Percentiles rank a stretch among this genome's conserved stretches.
Conservation (phyloP, 805 yeast genomes). For the Suhomyces kilbournensis region DNA sequence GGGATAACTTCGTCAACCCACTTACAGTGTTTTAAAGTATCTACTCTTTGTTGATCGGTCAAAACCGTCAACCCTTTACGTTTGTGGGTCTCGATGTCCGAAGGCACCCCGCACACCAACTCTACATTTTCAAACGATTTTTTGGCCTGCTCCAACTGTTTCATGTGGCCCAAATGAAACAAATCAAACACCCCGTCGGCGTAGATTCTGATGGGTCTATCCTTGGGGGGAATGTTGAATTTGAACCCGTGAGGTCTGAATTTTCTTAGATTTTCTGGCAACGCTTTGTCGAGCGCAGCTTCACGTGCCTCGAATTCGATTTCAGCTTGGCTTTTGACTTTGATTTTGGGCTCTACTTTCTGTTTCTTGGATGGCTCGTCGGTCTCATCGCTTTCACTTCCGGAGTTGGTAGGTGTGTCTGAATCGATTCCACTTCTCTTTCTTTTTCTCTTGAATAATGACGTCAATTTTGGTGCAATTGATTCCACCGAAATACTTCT, state of each 20-base stretch:
- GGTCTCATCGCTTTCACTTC: conserved; percentile 15
- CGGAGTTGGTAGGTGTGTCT: conserved; percentile 12
- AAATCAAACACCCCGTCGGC: conserved; percentile 98
- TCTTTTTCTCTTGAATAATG: conserved; percentile 24
- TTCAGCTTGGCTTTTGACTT: conserved; percentile 23
- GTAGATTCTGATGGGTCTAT: conserved; percentile 86
- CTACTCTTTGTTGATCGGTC: conserved; percentile 82
- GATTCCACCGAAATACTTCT: conserved; percentile 41
- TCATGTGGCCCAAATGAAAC: conserved; percentile 97
- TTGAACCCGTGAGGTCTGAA: conserved; percentile 77
- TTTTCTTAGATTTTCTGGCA: conserved; percentile 70
- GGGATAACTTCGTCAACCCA: conserved; percentile 98
- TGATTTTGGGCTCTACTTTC: conserved; percentile 14
- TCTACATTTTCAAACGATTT: conserved; percentile 82
- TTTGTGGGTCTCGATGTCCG: conserved; percentile 86
- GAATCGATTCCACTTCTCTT: conserved; percentile 10
- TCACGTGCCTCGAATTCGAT: conserved; percentile 48
- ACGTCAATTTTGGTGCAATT: conserved; percentile 35
- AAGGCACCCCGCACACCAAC: conserved; percentile 88
- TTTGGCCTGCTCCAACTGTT: conserved; percentile 94
- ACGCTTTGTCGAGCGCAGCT: conserved; percentile 54
- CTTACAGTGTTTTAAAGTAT: conserved; percentile 85
- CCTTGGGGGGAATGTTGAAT: conserved; percentile 79
- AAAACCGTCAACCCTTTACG: conserved; percentile 92
- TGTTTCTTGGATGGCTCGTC: conserved; percentile 14